phyloP scores from a whole-genome alignment of 805 yeast genomes.

The Candida coquimbonensis region DNA sequence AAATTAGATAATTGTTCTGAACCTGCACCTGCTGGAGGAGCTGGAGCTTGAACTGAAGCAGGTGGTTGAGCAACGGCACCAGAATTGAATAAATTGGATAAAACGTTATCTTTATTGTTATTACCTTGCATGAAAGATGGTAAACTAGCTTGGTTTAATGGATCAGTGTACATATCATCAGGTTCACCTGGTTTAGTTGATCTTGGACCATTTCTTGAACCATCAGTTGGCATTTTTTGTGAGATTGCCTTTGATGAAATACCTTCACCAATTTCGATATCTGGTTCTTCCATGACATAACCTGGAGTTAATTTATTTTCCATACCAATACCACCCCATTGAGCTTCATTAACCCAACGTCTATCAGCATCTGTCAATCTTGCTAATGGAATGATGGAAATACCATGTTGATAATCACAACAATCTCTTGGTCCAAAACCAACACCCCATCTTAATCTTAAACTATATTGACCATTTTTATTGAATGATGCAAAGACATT shows the following conservation, averaged over 20 bases:
- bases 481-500: slow-evolving; percentile 66
- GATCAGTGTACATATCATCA: slow-evolving; percentile 24
- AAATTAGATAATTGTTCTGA: slow-evolving; percentile 35
- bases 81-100: slow-evolving; percentile 36
- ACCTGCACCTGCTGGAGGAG: slow-evolving; percentile 20
- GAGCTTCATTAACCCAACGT: slow-evolving; percentile 82
- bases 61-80: slow-evolving; percentile 11
- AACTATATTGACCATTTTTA: slow-evolving; percentile 50
- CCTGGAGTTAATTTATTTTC: slow-evolving; percentile 77
- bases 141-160: slow-evolving; percentile 16
- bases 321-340: slow-evolving; percentile 91
- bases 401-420: slow-evolving; percentile 89
- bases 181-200: slow-evolving; percentile 61
- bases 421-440: slow-evolving; percentile 99
- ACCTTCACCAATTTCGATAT: slow-evolving; percentile 93
- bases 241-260: slow-evolving; percentile 88
- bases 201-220: slow-evolving; percentile 78
- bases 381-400: slow-evolving; percentile 77
- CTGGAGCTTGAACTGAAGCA: slow-evolving; percentile 14
- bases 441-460: slow-evolving; percentile 97
- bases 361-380: slow-evolving; percentile 92
- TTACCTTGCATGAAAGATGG: slow-evolving; percentile 28
- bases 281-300: slow-evolving; percentile 90
- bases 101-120: slow-evolving; percentile 38
- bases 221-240: slow-evolving; percentile 86